phyloP scores from a whole-genome alignment of 106 monocot species.

The Dioscorea alata region DNA sequence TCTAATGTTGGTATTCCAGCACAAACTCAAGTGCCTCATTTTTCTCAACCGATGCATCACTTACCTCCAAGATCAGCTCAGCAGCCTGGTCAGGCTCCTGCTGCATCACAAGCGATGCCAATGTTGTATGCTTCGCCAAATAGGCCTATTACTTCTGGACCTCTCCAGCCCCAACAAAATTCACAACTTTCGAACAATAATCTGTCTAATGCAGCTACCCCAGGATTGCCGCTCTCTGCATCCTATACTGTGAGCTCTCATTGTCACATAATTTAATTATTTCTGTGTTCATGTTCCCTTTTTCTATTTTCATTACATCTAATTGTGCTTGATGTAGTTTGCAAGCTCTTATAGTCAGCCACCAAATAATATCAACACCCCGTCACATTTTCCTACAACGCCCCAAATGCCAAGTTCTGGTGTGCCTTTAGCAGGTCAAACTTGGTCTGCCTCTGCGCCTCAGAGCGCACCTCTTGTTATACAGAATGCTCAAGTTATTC shows the following conservation, averaged over 20 bases:
- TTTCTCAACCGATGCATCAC: slow-evolving; percentile 35
- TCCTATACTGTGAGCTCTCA: slow-evolving; percentile 67
- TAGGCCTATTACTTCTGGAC: slow-evolving; percentile 36
- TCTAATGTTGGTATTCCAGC: slow-evolving; percentile 43
- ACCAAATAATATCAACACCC: slow-evolving; percentile 25
- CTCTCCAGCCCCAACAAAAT: slow-evolving; percentile 46
- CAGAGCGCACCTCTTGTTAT: slow-evolving; percentile 38
- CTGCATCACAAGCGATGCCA: slow-evolving; percentile 44
- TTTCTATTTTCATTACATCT: neutral
- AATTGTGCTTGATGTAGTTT: slow-evolving; percentile 33
- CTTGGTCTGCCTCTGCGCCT: slow-evolving; percentile 41
- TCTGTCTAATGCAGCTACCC: slow-evolving; percentile 32
- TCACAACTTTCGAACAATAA: slow-evolving; percentile 25
- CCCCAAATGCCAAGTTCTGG: slow-evolving; percentile 35
- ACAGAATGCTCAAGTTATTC: slow-evolving; percentile 29
- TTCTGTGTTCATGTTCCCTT: neutral
- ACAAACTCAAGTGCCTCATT: slow-evolving; percentile 39
- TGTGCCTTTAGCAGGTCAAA: slow-evolving; percentile 36
- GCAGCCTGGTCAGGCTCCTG: slow-evolving; percentile 28
- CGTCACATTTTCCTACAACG: slow-evolving; percentile 47
- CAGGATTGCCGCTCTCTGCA: slow-evolving; percentile 50
- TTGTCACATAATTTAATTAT: neutral
- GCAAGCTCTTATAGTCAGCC: slow-evolving; percentile 61
- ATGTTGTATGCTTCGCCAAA: slow-evolving; percentile 50
- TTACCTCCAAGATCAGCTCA: slow-evolving; percentile 36